These are phyloP conservation scores for Exophiala mesophila DNA, from an alignment of 2,329 filamentous ascomycete species.

Conservation along the genomic window DNA sequence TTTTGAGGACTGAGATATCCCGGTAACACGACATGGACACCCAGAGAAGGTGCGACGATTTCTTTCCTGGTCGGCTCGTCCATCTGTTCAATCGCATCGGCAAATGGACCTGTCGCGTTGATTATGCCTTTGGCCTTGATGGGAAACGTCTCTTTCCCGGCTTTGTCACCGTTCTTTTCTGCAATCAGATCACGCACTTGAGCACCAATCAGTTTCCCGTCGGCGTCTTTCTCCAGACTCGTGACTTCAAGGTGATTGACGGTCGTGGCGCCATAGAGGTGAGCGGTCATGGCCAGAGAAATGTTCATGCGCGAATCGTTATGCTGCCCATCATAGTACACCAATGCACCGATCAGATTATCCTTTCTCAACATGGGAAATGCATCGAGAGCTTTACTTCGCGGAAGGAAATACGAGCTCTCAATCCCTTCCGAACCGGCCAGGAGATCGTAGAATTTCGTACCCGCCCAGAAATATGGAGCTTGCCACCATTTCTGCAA, in stretches of 20 bases:
- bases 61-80: constrained; percentile 67
- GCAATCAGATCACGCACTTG: constrained; percentile 65
- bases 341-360: constrained; percentile 71
- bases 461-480: constrained; percentile 67
- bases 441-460: constrained; percentile 78
- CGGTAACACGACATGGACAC: constrained; percentile 80
- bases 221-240: constrained; percentile 66
- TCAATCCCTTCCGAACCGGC: constrained; percentile 84
- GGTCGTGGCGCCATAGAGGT: constrained; percentile 77
- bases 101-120: constrained; percentile 88
- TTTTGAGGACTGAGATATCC: constrained; percentile 73
- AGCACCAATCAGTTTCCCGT: constrained; percentile 69
- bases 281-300: constrained; percentile 79
- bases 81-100: constrained; percentile 78
- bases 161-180: constrained; percentile 56
- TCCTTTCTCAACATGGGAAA: constrained; percentile 85
- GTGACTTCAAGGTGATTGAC: constrained; percentile 82
- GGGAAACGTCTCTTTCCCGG: constrained; percentile 52
- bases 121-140: constrained; percentile 77
- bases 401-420: constrained; percentile 80
- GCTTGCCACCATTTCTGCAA: constrained; percentile 79
- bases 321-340: constrained; percentile 89
- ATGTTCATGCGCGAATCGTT: constrained; percentile 93
- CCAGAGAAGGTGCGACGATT: constrained; percentile 78
- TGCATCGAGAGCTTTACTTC: constrained; percentile 77